Conservation (phyloP, 495 filamentous ascomycete genomes). For the Penicillium macrosclerotiorum region DNA sequence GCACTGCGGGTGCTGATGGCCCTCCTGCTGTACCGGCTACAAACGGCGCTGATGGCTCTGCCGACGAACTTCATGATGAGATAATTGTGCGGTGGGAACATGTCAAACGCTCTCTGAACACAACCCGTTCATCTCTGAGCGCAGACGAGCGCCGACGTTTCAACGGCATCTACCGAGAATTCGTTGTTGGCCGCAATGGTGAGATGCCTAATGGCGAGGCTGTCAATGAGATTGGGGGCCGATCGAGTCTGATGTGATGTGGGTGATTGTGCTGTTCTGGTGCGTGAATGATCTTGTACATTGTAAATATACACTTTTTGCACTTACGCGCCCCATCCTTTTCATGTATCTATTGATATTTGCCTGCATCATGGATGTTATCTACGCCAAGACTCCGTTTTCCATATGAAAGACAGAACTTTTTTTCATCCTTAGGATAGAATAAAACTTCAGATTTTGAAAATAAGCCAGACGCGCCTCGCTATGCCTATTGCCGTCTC, state of each 20-base stretch:
- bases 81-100: constrained; percentile 88
- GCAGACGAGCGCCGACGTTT: constrained; percentile 69
- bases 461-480: no score
- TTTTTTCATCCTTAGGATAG: no score
- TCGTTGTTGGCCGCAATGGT: constrained; percentile 84
- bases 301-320: constrained; percentile 20
- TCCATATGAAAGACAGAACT: constrained; percentile 1
- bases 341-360: constrained; percentile 7
- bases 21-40: constrained; percentile 16
- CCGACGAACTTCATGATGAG: constrained; percentile 53
- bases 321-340: not conserved
- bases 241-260: constrained; percentile 85
- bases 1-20: constrained; percentile 23
- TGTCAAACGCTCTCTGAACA: constrained; percentile 69
- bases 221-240: constrained; percentile 83
- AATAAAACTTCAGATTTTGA: no score
- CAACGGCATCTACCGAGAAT: constrained; percentile 82
- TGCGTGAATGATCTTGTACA: constrained; percentile 8
- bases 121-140: constrained; percentile 82
- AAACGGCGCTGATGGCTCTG: constrained; percentile 26
- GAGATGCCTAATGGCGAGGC: constrained; percentile 93
- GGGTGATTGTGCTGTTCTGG: not conserved
- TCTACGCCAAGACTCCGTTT: not conserved
- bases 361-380: not conserved
- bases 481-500: no score